phyloP scores from a whole-genome alignment of 2,329 filamentous ascomycete genomes.

The Monilinia aucupariae region DNA sequence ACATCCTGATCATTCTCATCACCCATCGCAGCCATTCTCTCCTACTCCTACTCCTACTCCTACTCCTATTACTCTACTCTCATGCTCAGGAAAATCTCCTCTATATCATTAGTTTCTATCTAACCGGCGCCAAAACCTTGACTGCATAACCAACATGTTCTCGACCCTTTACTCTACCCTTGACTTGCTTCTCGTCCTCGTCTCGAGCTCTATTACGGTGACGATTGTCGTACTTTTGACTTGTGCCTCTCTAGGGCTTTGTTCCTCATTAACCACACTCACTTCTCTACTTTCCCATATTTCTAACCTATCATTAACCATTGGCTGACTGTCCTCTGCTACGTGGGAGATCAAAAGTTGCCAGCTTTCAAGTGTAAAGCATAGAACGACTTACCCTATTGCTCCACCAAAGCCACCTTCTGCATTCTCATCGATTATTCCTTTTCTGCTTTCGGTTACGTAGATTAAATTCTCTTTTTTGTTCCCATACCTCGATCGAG shows the following conservation, averaged over 20 bases:
- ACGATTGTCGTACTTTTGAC: not conserved
- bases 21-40: too few species aligned
- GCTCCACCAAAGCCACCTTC: not conserved
- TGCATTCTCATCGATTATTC: not conserved
- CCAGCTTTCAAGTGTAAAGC: not conserved
- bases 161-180: not conserved
- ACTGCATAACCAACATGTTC: not conserved
- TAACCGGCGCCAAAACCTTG: not conserved
- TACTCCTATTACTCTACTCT: too few species aligned
- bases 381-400: not conserved
- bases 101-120: not conserved
- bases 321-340: not conserved
- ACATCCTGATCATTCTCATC: too few species aligned
- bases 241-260: not conserved
- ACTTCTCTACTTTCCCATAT: constrained; percentile 15
- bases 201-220: not conserved
- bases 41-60: too few species aligned
- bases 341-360: not conserved
- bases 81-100: too few species aligned
- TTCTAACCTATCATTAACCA: not conserved
- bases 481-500: not conserved
- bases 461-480: not conserved
- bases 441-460: constrained; percentile 5
- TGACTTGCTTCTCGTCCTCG: not conserved
- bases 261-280: not conserved